Base-by-base conservation (phyloP, 805 yeast genomes). In the Candida rishiriensis region DNA sequence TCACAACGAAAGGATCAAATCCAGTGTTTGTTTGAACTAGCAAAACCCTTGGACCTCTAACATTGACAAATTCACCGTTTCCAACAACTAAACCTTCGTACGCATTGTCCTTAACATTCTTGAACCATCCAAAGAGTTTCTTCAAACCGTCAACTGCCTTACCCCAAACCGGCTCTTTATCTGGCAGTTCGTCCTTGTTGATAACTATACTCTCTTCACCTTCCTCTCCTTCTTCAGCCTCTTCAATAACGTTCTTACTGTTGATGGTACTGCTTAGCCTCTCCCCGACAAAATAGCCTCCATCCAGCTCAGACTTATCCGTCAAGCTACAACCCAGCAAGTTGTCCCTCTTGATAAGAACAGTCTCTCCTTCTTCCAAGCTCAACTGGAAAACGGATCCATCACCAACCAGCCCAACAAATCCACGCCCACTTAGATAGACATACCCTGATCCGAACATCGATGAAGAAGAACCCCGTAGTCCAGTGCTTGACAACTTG, bases 401-500 rank as follows among this genome's bases (percentile, higher is more conserved):
- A 18, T 66, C 63, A 1, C 84, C 85, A 13, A 70, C 74, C 13
- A 81, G 50, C 1, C 80, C 79, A 2, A 69, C 69, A 40, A 69
- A 72, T 0, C 87, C 87, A 47, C 86, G 66, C 1, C 87, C 86
- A 21, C 75, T 70, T 6, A 79, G 50, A 32, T 76, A 61, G 0
- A 72, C 64, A 53, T 71, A 80, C 0, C 81, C 81, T 11, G 63
- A 29, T 9, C 35, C 30, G 7, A 21, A 21, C 7, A 21, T 5
- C 7, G 26, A 21, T 5, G 26, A 21, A 21, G 26, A 21, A 21
- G 26, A 21, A n/a, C 32, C 5, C 13, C 40, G 55, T 15, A 77
- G 55, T 0, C 82, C 81, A 1, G 79, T 73, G 3, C 55, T 43
- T 5, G 68, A 51, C 10, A 55, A 55, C 4, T 51, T 44, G 2